Conservation (phyloP, 2,329 filamentous ascomycete genomes). For the Juglanconis oblonga region DNA sequence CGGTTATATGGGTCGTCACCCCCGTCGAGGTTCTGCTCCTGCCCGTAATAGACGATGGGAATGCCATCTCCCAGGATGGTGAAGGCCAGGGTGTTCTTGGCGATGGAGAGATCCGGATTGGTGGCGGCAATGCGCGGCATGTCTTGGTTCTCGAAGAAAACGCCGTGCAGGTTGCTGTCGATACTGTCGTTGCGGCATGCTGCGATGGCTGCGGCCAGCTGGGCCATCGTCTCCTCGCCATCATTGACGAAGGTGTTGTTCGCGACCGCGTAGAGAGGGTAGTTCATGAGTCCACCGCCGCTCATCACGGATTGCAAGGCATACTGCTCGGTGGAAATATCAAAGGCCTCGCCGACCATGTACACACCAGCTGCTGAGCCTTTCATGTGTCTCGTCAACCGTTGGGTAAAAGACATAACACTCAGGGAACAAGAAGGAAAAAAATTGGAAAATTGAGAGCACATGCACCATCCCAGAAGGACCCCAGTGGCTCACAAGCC, state of each 20-base stretch:
- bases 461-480: too few relatives aligned
- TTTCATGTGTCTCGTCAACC: background rate
- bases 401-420: too few relatives aligned
- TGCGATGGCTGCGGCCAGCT: slow-evolving; percentile 24
- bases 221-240: slow-evolving; percentile 27
- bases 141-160: slow-evolving; percentile 55
- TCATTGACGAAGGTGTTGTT: slow-evolving; percentile 25
- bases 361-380: slow-evolving; percentile 48
- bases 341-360: slow-evolving; percentile 55
- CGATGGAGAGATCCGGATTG: background rate
- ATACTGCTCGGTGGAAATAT: slow-evolving; percentile 41
- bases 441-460: too few relatives aligned
- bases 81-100: slow-evolving; percentile 7
- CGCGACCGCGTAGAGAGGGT: slow-evolving; percentile 41
- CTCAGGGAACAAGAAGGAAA: too few relatives aligned
- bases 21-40: slow-evolving; percentile 59
- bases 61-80: slow-evolving; percentile 43
- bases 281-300: slow-evolving; percentile 56
- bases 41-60: slow-evolving; percentile 63
- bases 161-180: slow-evolving; percentile 32
- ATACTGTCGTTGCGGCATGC: slow-evolving; percentile 20
- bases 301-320: slow-evolving; percentile 45
- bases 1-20: slow-evolving; percentile 48
- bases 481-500: background rate
- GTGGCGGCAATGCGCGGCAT: slow-evolving; percentile 36